phyloP scores from a whole-genome alignment of 1,139 yeast genomes.

The Keqinozyma sinolaborantium region DNA sequence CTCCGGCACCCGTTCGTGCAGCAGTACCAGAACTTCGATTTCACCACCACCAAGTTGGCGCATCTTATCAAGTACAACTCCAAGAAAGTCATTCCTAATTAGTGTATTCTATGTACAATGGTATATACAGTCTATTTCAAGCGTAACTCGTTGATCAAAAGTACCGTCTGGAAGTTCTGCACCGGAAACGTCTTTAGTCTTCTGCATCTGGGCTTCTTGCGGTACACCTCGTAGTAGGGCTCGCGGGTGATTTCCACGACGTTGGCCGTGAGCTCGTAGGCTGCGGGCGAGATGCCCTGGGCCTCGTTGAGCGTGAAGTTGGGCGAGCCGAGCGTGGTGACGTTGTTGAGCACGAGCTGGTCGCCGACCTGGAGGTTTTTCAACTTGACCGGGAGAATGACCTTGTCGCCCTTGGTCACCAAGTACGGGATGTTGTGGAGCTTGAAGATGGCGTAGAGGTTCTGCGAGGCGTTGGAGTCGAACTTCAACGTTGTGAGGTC shows the following conservation, averaged over 20 bases:
- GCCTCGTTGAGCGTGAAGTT: conserved; percentile 57
- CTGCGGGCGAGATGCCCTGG: conserved; percentile 30
- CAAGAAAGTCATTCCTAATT: conserved; percentile 14
- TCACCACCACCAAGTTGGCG: conserved; percentile 64
- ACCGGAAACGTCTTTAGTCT: conserved; percentile 74
- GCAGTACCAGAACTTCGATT: conserved; percentile 46
- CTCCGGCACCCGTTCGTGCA: conserved; percentile 60
- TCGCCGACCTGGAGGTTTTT: conserved; percentile 82
- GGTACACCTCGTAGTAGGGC: conserved; percentile 57
- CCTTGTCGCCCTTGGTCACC: conserved; percentile 86
- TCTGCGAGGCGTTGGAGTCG: conserved; percentile 45
- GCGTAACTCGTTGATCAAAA: conserved; percentile 72
- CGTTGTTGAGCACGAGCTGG: conserved; percentile 64
- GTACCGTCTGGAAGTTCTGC: conserved; percentile 77
- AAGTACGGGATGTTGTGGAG: conserved; percentile 83
- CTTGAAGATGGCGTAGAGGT: conserved; percentile 77
- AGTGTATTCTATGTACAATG: conserved; percentile 3
- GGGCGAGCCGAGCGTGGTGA: conserved; percentile 81
- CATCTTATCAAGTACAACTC: conserved; percentile 32
- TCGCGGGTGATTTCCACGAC: conserved; percentile 85
- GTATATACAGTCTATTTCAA: conserved; percentile 26
- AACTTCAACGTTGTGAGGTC: conserved; percentile 53
- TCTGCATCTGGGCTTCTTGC: conserved; percentile 79
- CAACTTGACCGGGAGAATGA: conserved; percentile 73
- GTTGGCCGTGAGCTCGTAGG: conserved; percentile 67